Conservation (phyloP, 768 basidiomycete genomes). For the Boletales sp. region DNA sequence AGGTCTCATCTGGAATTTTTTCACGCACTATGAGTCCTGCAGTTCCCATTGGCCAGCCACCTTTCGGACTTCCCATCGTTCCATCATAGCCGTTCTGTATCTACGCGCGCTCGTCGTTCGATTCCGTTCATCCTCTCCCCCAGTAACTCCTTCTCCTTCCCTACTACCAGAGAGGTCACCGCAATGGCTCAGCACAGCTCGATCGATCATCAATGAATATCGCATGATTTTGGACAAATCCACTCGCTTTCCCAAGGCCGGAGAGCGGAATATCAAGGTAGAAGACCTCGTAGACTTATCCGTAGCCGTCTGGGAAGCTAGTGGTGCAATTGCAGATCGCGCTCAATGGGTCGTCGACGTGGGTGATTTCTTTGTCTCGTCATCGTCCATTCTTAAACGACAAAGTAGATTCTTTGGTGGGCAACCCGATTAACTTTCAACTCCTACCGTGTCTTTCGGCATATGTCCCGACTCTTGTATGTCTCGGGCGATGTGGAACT, state of each 20-base stretch:
- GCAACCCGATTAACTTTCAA: constrained; percentile 93
- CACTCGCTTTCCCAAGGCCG: constrained; percentile 79
- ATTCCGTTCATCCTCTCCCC: constrained; percentile 28
- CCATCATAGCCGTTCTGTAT: constrained; percentile 64
- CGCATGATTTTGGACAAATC: constrained; percentile 61
- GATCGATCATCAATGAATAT: constrained; percentile 68
- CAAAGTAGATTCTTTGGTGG: constrained; percentile 83
- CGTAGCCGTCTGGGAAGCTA: constrained; percentile 77
- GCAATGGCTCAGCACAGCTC: constrained; percentile 62
- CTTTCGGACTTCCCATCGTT: constrained; percentile 76
- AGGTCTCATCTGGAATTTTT: constrained; percentile 56
- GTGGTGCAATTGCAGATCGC: constrained; percentile 57
- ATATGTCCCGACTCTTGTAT: constrained; percentile 74
- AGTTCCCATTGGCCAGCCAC: constrained; percentile 71
- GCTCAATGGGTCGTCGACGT: constrained; percentile 83
- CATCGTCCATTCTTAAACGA: not conserved
- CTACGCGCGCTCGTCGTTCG: constrained; percentile 66
- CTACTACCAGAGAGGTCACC: constrained; percentile 32
- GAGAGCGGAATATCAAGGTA: constrained; percentile 71
- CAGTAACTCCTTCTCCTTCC: constrained; percentile 9
- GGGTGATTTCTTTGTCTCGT: constrained; percentile 28
- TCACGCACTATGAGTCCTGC: constrained; percentile 57
- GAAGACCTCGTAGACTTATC: constrained; percentile 82
- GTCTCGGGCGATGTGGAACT: constrained; percentile 56
- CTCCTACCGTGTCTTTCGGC: constrained; percentile 78